Base-by-base conservation (phyloP, 2,329 filamentous ascomycete species). In the Tetracladium maxilliforme region DNA sequence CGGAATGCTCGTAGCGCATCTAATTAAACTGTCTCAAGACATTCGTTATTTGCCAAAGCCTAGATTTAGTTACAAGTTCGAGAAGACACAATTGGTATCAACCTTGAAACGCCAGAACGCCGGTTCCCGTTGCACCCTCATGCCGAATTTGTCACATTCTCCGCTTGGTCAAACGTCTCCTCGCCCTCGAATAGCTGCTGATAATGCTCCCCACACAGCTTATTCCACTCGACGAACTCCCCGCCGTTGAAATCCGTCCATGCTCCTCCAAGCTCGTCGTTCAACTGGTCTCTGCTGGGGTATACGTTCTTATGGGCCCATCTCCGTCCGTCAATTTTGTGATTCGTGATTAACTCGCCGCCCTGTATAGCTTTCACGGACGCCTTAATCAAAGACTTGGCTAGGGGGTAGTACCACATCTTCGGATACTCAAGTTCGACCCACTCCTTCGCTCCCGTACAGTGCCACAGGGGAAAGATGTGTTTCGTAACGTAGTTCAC, bases 341-440 rank as follows among this genome's bases (percentile, higher is more conserved):
- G 14, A 23, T 23, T 28, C 25, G 12, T 33, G 23, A 22, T 24
- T 19, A 15, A 24, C 32, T 5, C 32, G 18, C 24, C 14, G 20
- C n/a, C n/a, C n/a, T n/a, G n/a, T n/a, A n/a, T n/a, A n/a, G n/a
- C n/a, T n/a, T n/a, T n/a, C n/a, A n/a, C n/a, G n/a, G n/a, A n/a
- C n/a, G n/a, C n/a, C n/a, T n/a, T 39, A 4, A 53, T 34, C 10
- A 56, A 29, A 1, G 42, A 36, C 16, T 41, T 32, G 11, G 38
- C 39, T 24, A 44, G 46, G 4, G 48, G 50, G 21, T 42, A 47
- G 34, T 50, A 56, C 52, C 52, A 56, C 36, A 52, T 37, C 14
- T 38, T 40, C 10, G 38, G 35, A 30, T 44, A 56, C 34, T 48
- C 47, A 2, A 24, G 14, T 13, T 44, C 34, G 4, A 52, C 28